Base-by-base conservation (phyloP, 805 yeast genomes). In the Metschnikowia amazonensis region DNA sequence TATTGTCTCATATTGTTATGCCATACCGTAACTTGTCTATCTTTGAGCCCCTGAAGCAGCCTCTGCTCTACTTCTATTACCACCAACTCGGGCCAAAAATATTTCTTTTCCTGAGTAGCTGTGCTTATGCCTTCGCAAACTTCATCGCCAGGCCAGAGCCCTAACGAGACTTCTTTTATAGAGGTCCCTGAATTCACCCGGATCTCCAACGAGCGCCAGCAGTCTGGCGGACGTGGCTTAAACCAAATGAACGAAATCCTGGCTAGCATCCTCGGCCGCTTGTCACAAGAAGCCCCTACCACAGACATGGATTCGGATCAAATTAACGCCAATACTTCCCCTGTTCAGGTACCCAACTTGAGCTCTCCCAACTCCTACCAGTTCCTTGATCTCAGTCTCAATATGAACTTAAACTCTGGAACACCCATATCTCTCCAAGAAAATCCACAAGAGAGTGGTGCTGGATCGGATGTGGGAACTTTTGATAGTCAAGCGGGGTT, bases 231-330 rank as follows among this genome's bases (percentile, higher is more conserved):
- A 9, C 33, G 33, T 11, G 33, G n/a, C 35, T 29, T 46, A 21
- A 32, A 37, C 36, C 36, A 31, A n/a, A 44, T 44, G 43, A 47
- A 47, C 40, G 40, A 40, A 17, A 25, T 47, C 13, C 50, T 44
- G 48, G 48, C 48, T 30, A 31, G 37, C 13, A 28, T 42, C 4
- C 27, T 45, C 13, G 16, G 18, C 42, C 46, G 44, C 29, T 31
- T 36, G 7, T 31, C 41, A 5, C 35, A 18, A n/a, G 37, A 23
- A 2, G 28, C 32, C 5, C 36, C 43, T 5, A 6, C 13, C 10
- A 18, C 37, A 7, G 44, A 31, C n/a, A n/a, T 14, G 25, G 28
- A 39, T 8, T 23, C 13, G 16, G 36, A 29, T 8, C 42, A 39
- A 10, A 20, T 25, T 16, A 33, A 24, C 33, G 20, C 20, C 34